Conservation (phyloP, 352 stramenopile species). For the Pythium rhizo-oryzae region DNA sequence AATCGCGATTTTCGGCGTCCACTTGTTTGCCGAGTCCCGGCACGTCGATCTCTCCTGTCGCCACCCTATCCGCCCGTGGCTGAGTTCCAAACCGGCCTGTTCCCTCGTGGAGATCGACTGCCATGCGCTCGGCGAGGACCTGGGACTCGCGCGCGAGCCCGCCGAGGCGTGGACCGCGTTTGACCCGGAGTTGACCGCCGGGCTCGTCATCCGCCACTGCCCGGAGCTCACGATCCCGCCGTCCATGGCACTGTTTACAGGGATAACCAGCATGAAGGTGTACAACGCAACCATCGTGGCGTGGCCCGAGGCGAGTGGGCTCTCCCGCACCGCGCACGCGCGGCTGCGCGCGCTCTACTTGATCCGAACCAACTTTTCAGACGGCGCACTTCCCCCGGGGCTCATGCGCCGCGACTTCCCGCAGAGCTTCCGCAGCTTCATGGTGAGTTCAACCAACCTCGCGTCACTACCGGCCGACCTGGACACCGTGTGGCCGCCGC, state of each 20-base stretch:
- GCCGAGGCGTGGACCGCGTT: conserved; percentile 3
- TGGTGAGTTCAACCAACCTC: conserved; percentile 6
- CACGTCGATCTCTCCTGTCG: neutral
- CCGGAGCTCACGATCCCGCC: neutral
- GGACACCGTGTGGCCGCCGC: neutral
- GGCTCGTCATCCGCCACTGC: conserved; percentile 16
- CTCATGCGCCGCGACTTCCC: conserved; percentile 2
- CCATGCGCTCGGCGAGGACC: neutral
- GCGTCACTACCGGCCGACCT: neutral
- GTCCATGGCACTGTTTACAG: neutral
- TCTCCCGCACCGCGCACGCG: neutral
- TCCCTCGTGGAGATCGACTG: conserved; percentile 16
- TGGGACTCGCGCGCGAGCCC: neutral
- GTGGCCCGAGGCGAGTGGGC: neutral
- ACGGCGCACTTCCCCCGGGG: neutral
- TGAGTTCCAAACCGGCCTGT: conserved; percentile 13
- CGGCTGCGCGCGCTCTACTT: neutral
- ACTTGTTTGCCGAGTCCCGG: conserved; percentile 3
- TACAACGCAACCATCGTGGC: conserved; percentile 20
- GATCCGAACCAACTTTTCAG: conserved; percentile 2
- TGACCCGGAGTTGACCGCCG: neutral
- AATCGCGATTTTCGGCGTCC: neutral
- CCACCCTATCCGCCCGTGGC: conserved; percentile 10
- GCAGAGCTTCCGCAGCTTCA: neutral
- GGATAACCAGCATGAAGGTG: conserved; percentile 1